phyloP scores from a whole-genome alignment of 2,329 filamentous ascomycete genomes.

The Curvularia lunata region DNA sequence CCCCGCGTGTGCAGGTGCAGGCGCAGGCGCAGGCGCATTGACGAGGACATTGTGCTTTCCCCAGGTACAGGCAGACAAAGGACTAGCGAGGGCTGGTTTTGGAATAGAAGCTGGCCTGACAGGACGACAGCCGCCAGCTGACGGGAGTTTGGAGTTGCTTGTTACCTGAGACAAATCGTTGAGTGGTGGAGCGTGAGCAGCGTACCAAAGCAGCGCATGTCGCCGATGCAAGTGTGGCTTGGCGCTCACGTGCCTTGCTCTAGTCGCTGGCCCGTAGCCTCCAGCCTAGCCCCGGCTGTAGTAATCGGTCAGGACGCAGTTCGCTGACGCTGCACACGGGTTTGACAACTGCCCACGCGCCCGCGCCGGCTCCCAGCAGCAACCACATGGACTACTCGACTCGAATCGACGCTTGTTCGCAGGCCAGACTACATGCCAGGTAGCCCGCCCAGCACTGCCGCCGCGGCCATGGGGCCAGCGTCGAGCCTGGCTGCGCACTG shows the following conservation, averaged over 20 bases:
- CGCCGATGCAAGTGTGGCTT: conserved; percentile 43
- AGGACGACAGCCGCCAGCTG: conserved; percentile 32
- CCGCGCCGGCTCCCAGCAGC: no score
- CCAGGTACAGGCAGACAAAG: conserved; percentile 28
- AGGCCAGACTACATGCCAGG: no score
- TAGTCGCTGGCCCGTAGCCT: no score
- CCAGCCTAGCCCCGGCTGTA: conserved; percentile 20
- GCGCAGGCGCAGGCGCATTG: conserved; percentile 19
- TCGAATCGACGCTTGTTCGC: no score
- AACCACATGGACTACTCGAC: no score
- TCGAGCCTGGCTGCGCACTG: not conserved
- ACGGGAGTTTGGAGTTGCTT: conserved; percentile 29
- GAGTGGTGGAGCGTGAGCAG: conserved; percentile 31
- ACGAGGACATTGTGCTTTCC: conserved; percentile 12
- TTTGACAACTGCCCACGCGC: conserved; percentile 1
- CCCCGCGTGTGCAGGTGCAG: conserved; percentile 26
- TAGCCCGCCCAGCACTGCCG: no score
- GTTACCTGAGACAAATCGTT: conserved; percentile 40
- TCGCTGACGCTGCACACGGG: conserved; percentile 15
- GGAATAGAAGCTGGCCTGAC: conserved; percentile 25
- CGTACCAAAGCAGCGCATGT: conserved; percentile 37
- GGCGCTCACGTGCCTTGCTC: conserved; percentile 35
- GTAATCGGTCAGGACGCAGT: conserved; percentile 26
- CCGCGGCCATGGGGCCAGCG: no score
- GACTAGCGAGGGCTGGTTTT: conserved; percentile 18